These are phyloP conservation scores for Penicillium turbatum DNA, from an alignment of 495 filamentous ascomycete species.

Conservation along the genomic window DNA sequence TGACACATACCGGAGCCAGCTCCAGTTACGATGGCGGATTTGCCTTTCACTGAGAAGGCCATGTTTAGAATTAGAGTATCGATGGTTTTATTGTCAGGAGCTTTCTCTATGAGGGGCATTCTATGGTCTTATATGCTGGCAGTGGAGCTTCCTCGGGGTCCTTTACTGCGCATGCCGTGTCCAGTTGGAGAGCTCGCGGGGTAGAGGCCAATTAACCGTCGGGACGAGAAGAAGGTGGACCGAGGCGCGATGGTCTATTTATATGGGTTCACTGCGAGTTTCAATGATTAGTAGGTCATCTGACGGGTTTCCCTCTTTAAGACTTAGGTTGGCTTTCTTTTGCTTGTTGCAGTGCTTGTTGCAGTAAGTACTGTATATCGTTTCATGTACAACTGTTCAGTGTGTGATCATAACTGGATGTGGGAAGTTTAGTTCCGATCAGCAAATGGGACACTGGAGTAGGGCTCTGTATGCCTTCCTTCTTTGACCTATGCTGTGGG, in stretches of 20 bases:
- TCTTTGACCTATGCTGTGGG: too few species aligned
- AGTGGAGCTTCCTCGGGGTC: constrained; percentile 17
- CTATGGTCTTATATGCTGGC: constrained; percentile 12
- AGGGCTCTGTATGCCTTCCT: too few species aligned
- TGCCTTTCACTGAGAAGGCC: constrained; percentile 50
- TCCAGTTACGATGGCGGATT: constrained; percentile 66
- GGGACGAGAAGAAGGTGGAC: constrained; percentile 3
- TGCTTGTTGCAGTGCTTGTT: not conserved
- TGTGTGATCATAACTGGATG: too few species aligned
- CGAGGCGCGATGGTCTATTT: constrained; percentile 8
- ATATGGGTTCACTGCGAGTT: not conserved
- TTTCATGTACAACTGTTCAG: not conserved
- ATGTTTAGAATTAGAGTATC: constrained; percentile 15
- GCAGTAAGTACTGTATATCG: too few species aligned
- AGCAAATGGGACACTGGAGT: not conserved
- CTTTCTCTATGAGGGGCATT: not conserved
- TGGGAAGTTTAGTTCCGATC: not conserved
- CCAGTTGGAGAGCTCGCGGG: constrained; percentile 11
- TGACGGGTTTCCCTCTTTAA: not conserved
- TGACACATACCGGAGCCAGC: constrained; percentile 58
- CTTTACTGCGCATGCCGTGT: constrained; percentile 18
- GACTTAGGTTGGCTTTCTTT: not conserved
- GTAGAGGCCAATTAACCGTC: constrained; percentile 13
- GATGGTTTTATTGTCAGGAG: not conserved
- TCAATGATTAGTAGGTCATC: not conserved